Conservation (phyloP, 164 flowering plant species). For the Chimonanthus salicifolius region DNA sequence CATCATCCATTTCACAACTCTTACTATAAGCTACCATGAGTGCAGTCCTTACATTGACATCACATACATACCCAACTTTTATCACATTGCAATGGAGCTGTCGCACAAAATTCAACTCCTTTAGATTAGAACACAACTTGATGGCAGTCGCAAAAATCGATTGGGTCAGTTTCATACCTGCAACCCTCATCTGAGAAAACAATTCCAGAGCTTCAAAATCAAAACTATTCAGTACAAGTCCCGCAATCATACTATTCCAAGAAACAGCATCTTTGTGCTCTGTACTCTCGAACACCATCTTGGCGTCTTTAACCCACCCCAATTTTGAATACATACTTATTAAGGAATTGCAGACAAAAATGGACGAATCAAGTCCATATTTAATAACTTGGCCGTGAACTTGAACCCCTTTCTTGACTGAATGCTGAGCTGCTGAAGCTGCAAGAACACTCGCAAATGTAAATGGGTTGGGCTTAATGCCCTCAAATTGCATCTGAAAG, state of each 20-base stretch:
- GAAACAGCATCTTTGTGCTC: constrained; percentile 43
- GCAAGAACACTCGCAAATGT: constrained; percentile 64
- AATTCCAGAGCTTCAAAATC: constrained; percentile 50
- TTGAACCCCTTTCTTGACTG: constrained; percentile 40
- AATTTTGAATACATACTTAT: constrained; percentile 66
- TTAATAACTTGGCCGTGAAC: constrained; percentile 57
- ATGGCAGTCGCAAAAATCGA: constrained; percentile 39
- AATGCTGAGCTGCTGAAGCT: constrained; percentile 45
- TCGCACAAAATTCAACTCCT: constrained; percentile 45
- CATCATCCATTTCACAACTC: constrained; percentile 53
- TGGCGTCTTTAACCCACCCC: constrained; percentile 49
- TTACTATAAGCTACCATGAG: constrained; percentile 66
- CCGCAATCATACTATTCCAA: constrained; percentile 77
- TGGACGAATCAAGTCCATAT: constrained; percentile 42
- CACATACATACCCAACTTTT: constrained; percentile 42
- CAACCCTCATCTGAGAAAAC: constrained; percentile 53
- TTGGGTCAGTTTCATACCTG: constrained; percentile 41
- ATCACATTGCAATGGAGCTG: constrained; percentile 64
- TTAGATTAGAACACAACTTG: constrained; percentile 52
- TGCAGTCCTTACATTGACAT: constrained; percentile 46
- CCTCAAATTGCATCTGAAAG: constrained; percentile 44
- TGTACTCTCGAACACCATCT: constrained; percentile 46
- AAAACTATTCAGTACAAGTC: constrained; percentile 53
- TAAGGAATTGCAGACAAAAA: constrained; percentile 63
- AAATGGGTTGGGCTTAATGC: constrained; percentile 61